phyloP scores from a whole-genome alignment of 2,329 filamentous ascomycete genomes.

The Stenocarpella maydis region DNA sequence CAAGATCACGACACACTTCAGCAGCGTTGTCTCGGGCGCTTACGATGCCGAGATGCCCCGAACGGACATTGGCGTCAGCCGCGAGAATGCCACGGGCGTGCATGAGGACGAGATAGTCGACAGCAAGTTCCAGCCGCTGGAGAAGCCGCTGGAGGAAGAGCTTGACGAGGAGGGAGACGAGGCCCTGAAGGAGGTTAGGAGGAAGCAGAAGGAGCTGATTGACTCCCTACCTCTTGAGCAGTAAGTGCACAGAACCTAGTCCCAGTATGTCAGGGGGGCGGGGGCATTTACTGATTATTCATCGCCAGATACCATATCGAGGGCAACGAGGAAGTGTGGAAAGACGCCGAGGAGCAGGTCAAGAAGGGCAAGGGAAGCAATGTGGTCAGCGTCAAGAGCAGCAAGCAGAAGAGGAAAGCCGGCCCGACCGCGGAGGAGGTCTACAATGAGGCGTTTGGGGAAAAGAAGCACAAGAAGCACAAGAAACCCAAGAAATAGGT shows the following conservation, averaged over 20 bases:
- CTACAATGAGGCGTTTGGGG: slow-evolving; percentile 67
- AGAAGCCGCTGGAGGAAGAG: slow-evolving; percentile 78
- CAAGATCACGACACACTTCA: slow-evolving; percentile 84
- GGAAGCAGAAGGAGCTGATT: slow-evolving; percentile 87
- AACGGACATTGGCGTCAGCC: slow-evolving; percentile 65
- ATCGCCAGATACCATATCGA: slow-evolving; percentile 70
- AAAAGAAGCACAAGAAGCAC: slow-evolving; percentile 55
- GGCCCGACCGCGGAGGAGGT: slow-evolving; percentile 66
- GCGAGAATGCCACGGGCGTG: slow-evolving; percentile 67
- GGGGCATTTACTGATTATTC: not conserved
- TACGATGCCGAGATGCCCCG: slow-evolving; percentile 72
- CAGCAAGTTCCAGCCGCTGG: slow-evolving; percentile 74
- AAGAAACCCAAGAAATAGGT: slow-evolving; percentile 63
- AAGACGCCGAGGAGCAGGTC: slow-evolving; percentile 80
- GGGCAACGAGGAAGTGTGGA: slow-evolving; percentile 68
- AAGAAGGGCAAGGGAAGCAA: slow-evolving; percentile 65
- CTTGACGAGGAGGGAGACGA: slow-evolving; percentile 84
- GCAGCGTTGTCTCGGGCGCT: slow-evolving; percentile 75
- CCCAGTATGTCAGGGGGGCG: not conserved
- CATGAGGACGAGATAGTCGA: slow-evolving; percentile 75
- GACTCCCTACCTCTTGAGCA: slow-evolving; percentile 89
- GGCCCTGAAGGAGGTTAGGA: slow-evolving; percentile 72
- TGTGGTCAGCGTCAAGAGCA: slow-evolving; percentile 84
- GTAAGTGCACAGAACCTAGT: slow-evolving; percentile 56
- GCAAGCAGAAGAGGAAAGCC: slow-evolving; percentile 79